These are phyloP conservation scores for Pleurozium schreberi DNA, from an alignment of 225 moss, liverwort and hornwort genomes.

Conservation along the genomic window DNA sequence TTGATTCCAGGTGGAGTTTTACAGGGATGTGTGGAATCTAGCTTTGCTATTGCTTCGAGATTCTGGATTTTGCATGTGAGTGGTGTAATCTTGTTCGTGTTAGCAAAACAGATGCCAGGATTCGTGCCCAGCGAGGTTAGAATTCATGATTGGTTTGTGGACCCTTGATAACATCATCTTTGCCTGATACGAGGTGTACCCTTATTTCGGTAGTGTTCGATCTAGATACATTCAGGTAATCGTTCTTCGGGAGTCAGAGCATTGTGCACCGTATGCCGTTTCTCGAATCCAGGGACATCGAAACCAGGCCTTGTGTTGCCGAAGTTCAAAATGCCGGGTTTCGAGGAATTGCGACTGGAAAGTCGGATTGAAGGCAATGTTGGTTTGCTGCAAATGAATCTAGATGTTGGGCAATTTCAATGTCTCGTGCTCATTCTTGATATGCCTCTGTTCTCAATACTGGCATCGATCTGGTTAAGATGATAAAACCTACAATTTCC, in stretches of 20 bases:
- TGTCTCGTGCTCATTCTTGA: too few species aligned
- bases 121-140: too few species aligned
- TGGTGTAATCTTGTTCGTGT: neutral
- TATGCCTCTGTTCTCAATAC: neutral
- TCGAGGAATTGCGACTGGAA: neutral
- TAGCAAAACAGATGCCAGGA: neutral
- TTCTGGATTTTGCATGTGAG: neutral
- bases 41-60: neutral
- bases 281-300: too few species aligned
- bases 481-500: neutral
- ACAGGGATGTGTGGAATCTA: neutral
- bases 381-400: neutral
- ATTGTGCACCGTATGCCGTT: too few species aligned
- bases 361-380: neutral
- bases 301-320: neutral
- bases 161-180: neutral
- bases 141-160: too few species aligned
- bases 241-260: neutral
- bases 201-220: neutral
- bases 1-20: neutral
- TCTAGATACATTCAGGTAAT: neutral
- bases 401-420: neutral
- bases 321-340: neutral
- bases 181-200: neutral
- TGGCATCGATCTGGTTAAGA: neutral